Evolutionary conservation across 2,329 filamentous ascomycete genomes (phyloP).

Genomic region (Fusarium floridanum): DNA sequence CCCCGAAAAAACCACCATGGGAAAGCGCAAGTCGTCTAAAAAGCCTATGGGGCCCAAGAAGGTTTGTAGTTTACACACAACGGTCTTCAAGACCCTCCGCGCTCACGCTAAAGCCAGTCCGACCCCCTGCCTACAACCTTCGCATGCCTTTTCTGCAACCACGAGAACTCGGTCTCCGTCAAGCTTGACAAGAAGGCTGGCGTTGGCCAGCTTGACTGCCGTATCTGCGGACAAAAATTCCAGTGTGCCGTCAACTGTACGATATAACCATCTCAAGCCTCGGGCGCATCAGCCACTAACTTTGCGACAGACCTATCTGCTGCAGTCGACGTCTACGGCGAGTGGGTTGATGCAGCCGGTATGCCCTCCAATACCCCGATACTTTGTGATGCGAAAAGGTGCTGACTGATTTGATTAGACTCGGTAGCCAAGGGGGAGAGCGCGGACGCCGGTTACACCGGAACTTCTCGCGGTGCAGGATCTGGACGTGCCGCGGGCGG

Average conservation of each 20-base stretch:
- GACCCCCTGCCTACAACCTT: conserved; percentile 86
- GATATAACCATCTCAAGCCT: conserved; percentile 42
- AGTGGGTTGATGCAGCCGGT: conserved; percentile 93
- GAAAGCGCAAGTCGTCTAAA: conserved; percentile 93
- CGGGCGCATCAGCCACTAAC: conserved; percentile 33
- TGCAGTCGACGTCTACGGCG: conserved; percentile 94
- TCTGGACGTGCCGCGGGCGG: conserved; percentile 39
- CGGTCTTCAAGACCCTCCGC: conserved; percentile 6
- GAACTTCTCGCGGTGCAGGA: conserved; percentile 43
- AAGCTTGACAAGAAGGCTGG: conserved; percentile 95
- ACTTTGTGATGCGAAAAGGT: background rate
- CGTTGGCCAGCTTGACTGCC: conserved; percentile 87
- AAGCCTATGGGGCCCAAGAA: conserved; percentile 87
- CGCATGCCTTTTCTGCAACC: conserved; percentile 97
- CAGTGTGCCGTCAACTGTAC: conserved; percentile 93
- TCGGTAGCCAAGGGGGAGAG: conserved; percentile 63
- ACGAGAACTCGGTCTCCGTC: conserved; percentile 91
- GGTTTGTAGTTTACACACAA: conserved; percentile 62
- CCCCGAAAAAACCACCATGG: conserved; percentile 64
- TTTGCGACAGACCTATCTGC: conserved; percentile 79
- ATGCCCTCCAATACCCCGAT: conserved; percentile 39
- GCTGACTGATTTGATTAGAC: conserved; percentile 53
- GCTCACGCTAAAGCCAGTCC: conserved; percentile 58
- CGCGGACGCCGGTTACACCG: conserved; percentile 47
- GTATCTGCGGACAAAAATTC: conserved; percentile 93